Evolutionary conservation across 2,329 filamentous ascomycete species (phyloP).

Genomic region (Pleoardoris graminearum): DNA sequence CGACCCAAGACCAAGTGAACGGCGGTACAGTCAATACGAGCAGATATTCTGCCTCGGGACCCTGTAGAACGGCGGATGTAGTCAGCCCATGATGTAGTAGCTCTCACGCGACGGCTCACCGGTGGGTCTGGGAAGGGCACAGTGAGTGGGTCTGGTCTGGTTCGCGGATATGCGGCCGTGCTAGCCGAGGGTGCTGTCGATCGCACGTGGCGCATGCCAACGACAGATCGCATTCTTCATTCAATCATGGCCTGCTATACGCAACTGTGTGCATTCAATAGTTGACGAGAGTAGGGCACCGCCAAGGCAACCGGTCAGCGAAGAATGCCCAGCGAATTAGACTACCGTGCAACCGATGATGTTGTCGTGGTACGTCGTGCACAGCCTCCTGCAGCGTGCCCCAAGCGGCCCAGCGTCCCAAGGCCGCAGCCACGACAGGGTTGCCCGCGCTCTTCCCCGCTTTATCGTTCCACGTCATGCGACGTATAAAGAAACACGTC

Average conservation of each 20-base stretch:
- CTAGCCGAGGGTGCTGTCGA: slow-evolving; percentile 8
- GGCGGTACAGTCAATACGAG: neutral
- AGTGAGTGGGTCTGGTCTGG: neutral
- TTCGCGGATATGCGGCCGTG: slow-evolving; percentile 8
- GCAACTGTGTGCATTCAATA: neutral
- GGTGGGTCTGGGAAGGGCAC: neutral
- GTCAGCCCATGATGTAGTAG: slow-evolving; percentile 11
- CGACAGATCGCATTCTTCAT: neutral
- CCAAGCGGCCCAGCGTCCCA: neutral
- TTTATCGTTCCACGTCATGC: neutral
- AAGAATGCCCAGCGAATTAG: neutral
- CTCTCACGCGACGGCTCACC: slow-evolving; percentile 2
- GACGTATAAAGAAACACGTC: slow-evolving; percentile 11
- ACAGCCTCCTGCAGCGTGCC: neutral
- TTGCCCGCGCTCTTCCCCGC: slow-evolving; percentile 1
- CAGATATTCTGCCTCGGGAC: slow-evolving; percentile 8
- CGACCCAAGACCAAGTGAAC: neutral
- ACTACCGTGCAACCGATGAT: neutral
- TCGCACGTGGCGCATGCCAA: slow-evolving; percentile 5
- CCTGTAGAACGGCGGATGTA: neutral
- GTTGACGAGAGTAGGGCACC: neutral
- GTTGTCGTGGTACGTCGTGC: neutral
- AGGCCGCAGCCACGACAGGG: slow-evolving; percentile 4
- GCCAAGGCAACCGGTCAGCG: neutral
- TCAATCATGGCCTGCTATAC: neutral